Evolutionary conservation across 2,329 filamentous ascomycete species (phyloP), one percentile per base, ranked within the genome.

Genomic region (Blastomyces percursus): DNA sequence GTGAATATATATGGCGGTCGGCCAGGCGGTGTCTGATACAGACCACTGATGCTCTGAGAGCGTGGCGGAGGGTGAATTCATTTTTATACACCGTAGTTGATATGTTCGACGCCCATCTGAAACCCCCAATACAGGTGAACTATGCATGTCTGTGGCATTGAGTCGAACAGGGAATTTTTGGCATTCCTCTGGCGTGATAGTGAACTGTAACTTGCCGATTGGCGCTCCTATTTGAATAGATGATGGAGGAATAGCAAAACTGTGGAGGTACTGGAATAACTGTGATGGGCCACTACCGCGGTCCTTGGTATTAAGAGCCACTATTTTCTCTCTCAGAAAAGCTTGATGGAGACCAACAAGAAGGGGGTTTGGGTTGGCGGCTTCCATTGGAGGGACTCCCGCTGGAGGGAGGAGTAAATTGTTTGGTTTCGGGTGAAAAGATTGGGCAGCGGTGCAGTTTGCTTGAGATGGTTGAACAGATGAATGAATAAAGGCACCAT

Each of bases 21-120:
- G 90, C 91, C 91, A 96, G 27, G 74, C 70, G 6, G 83, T 87
- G 42, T 87, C 82, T n/a, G 78, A 73, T 1, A 80, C 78, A 6
- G 82, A 78, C 90, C 91, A 96, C 1, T 77, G 73, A 8, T 77
- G 71, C 48, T 84, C 79, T 2, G 71, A 66, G 1, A 78, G 65
- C 57, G 71, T 72, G 11, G 67, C 67, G 19, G 68, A 62, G 0
- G 72, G 62, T 5, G 68, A 64, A 4, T 70, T 65, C 63, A 78
- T 72, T 63, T 78, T 77, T 68, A 87, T 83, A 69, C 88, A 88
- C 11, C 90, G 86, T 27, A 96, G 69, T 19, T 91, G 87, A 69
- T 87, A 86, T 44, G 84, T 81, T 5, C 82, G 73, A 59, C 82
- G 84, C 4, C 83, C 82, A 63, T 84, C 77, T 21, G 72, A 75